Percentiles rank a stretch among this genome's conserved stretches.
Conservation (phyloP, 306 rosid species). For the Glycyrrhiza uralensis region DNA sequence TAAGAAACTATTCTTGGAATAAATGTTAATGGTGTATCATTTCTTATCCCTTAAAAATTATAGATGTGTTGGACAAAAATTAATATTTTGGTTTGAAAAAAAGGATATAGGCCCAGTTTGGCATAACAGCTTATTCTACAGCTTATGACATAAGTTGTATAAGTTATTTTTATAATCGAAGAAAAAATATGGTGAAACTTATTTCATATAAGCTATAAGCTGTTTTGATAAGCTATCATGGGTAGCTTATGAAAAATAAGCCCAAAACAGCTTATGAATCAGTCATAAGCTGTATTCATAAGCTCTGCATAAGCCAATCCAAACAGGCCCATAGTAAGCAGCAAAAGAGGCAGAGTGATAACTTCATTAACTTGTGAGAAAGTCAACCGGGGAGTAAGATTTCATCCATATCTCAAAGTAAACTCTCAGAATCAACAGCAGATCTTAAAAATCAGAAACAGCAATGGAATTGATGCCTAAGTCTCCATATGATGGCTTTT, state of each 20-base stretch:
- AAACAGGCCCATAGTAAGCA: neutral
- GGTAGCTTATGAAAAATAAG: too few species aligned
- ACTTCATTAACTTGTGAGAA: neutral
- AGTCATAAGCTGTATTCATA: too few species aligned
- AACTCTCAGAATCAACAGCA: neutral
- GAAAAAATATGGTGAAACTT: too few species aligned
- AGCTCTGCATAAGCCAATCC: too few species aligned
- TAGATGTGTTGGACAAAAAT: neutral
- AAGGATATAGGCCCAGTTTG: too few species aligned
- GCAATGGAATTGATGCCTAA: neutral
- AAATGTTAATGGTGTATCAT: neutral
- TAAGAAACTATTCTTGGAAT: neutral
- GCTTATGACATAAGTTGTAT: too few species aligned
- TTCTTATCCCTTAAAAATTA: neutral
- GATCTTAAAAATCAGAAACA: neutral
- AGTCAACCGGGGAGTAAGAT: neutral
- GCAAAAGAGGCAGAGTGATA: neutral
- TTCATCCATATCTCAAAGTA: neutral
- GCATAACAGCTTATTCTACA: too few species aligned
- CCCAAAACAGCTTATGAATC: too few species aligned
- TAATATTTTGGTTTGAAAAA: neutral
- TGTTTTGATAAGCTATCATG: too few species aligned
- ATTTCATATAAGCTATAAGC: too few species aligned
- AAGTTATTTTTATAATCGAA: too few species aligned
- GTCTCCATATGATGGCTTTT: neutral